phyloP scores from a whole-genome alignment of 345 rosid genomes.

The Erodium maritimum region DNA sequence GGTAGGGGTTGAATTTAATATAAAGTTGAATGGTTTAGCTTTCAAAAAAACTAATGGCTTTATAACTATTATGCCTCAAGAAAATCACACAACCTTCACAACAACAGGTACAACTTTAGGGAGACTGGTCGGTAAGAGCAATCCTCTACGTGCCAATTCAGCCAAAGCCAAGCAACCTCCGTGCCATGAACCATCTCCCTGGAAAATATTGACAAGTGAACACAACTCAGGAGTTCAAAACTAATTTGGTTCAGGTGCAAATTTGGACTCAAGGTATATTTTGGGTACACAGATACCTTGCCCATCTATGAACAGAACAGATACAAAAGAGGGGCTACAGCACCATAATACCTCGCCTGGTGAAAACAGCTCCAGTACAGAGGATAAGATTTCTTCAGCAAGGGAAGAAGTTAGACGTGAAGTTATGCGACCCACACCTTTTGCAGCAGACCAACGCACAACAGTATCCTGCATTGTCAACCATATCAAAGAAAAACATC shows the following conservation, averaged over 20 bases:
- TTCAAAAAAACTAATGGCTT: too few relatives aligned
- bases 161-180: constrained; percentile 97
- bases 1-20: too few relatives aligned
- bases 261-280: not conserved
- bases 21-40: too few relatives aligned
- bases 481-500: constrained; percentile 11
- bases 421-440: constrained; percentile 89
- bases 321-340: not conserved
- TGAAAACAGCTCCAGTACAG: constrained; percentile 79
- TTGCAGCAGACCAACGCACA: constrained; percentile 99
- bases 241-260: not conserved
- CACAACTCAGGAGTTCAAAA: constrained; percentile 9
- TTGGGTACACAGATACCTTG: not conserved
- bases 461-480: constrained; percentile 65
- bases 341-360: constrained; percentile 62
- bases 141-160: constrained; percentile 88
- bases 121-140: constrained; percentile 81
- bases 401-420: constrained; percentile 70
- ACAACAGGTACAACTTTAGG: constrained; percentile 76
- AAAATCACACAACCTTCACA: constrained; percentile 47
- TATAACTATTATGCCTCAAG: too few relatives aligned
- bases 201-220: constrained; percentile 20
- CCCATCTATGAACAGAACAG: constrained; percentile 5
- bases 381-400: constrained; percentile 80
- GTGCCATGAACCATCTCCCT: constrained; percentile 99